Evolutionary conservation across 345 rosid species (phyloP).

Genomic region (Pelargonium nanum): DNA sequence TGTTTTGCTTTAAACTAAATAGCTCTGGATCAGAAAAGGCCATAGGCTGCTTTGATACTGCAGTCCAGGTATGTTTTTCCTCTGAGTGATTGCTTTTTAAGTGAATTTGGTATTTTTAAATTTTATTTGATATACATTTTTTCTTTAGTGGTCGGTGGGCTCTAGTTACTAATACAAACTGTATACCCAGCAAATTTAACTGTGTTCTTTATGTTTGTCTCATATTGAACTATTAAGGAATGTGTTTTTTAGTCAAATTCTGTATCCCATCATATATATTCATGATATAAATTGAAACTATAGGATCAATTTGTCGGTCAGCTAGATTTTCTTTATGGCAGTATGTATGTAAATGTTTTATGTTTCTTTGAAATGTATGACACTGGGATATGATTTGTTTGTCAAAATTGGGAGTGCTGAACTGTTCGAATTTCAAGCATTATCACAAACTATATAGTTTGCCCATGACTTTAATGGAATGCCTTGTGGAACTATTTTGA

Average conservation of each 20-base stretch:
- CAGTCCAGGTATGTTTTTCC: constrained; percentile 48
- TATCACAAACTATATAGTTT: too few relatives aligned
- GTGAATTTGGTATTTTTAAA: not conserved
- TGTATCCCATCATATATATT: not conserved
- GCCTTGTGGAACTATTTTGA: not conserved
- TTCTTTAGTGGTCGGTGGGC: not conserved
- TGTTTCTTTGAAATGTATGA: too few relatives aligned
- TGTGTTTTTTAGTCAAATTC: not conserved
- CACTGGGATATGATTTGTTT: too few relatives aligned
- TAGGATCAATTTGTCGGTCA: too few relatives aligned
- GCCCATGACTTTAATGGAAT: too few relatives aligned
- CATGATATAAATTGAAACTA: not conserved
- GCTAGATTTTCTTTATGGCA: too few relatives aligned
- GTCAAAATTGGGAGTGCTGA: too few relatives aligned
- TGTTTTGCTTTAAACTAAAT: not conserved
- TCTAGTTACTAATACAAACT: not conserved
- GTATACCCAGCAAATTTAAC: not conserved
- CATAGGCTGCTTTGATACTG: constrained; percentile 64
- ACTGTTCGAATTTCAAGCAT: too few relatives aligned
- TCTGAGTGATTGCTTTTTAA: not conserved
- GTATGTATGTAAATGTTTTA: too few relatives aligned
- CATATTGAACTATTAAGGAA: not conserved
- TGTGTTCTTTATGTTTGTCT: not conserved
- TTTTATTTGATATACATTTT: not conserved
- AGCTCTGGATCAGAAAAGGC: constrained; percentile 37